phyloP scores from a whole-genome alignment of 2,329 filamentous ascomycete species.

The Trichoderma sp. region DNA sequence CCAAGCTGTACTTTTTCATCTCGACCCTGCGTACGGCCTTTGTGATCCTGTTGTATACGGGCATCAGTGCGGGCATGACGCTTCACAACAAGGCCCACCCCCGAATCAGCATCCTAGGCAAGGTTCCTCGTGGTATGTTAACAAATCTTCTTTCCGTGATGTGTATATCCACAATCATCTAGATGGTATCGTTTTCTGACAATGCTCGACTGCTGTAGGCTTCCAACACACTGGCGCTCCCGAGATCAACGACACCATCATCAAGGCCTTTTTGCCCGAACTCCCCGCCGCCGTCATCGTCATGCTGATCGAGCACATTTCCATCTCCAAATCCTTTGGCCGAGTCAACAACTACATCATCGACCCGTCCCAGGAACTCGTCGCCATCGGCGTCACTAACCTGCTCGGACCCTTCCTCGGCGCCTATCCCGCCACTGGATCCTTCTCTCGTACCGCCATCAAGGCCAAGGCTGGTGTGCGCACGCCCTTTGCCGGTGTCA shows the following conservation, averaged over 20 bases:
- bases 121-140: conserved; percentile 63
- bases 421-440: conserved; percentile 82
- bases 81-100: conserved; percentile 54
- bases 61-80: conserved; percentile 72
- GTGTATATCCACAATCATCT: not conserved
- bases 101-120: conserved; percentile 61
- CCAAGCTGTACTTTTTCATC: conserved; percentile 74
- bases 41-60: conserved; percentile 75
- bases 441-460: conserved; percentile 87
- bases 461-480: conserved; percentile 92
- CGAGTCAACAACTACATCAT: conserved; percentile 79
- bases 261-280: conserved; percentile 61
- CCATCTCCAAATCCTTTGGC: conserved; percentile 79
- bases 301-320: conserved; percentile 76
- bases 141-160: not conserved
- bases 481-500: conserved; percentile 80
- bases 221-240: conserved; percentile 71
- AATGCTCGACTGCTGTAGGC: conserved; percentile 38
- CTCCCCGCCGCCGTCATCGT: conserved; percentile 75
- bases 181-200: not conserved
- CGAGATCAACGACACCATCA: conserved; percentile 55
- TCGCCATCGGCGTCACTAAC: conserved; percentile 74
- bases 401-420: conserved; percentile 75
- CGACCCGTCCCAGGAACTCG: conserved; percentile 74
- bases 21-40: conserved; percentile 77